Conservation (phyloP, 1,139 yeast species). For the Hyphopichia burtonii region DNA sequence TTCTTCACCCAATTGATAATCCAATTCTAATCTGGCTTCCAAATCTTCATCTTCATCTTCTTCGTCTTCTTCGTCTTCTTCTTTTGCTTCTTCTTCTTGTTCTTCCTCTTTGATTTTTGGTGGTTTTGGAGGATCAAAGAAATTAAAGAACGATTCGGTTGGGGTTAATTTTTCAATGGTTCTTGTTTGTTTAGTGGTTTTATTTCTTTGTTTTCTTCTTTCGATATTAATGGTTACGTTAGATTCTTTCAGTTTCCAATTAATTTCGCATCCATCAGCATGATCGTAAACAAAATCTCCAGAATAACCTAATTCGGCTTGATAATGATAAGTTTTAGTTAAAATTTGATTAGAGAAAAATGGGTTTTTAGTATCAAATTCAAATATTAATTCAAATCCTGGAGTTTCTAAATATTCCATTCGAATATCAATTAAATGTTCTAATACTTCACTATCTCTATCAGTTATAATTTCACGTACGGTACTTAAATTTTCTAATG, state of each 20-base stretch:
- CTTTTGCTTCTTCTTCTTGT: constrained; percentile 36
- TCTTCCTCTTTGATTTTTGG: constrained; percentile 52
- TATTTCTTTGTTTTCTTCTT: constrained; percentile 96
- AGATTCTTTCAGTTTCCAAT: constrained; percentile 78
- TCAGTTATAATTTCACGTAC: constrained; percentile 86
- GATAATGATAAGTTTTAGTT: constrained; percentile 88
- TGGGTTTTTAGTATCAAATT: constrained; percentile 68
- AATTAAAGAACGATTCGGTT: constrained; percentile 89
- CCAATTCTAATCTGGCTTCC: constrained; percentile 84
- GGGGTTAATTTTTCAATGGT: constrained; percentile 94
- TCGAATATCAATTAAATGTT: constrained; percentile 65
- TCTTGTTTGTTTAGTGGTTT: constrained; percentile 95
- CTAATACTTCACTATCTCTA: constrained; percentile 83
- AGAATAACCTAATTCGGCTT: constrained; percentile 88
- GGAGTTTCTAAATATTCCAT: constrained; percentile 84
- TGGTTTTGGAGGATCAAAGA: constrained; percentile 90
- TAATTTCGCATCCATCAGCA: constrained; percentile 86
- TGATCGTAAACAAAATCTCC: constrained; percentile 97
- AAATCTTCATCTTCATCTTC: constrained; percentile 72
- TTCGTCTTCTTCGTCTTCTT: constrained; percentile 55
- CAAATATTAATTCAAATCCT: constrained; percentile 85
- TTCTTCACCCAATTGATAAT: constrained; percentile 95
- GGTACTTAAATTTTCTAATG: constrained; percentile 81
- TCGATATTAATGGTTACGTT: constrained; percentile 87
- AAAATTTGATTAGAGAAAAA: constrained; percentile 72